Conservation (phyloP, 2,329 filamentous ascomycete species). For the Xylariaceae sp. region DNA sequence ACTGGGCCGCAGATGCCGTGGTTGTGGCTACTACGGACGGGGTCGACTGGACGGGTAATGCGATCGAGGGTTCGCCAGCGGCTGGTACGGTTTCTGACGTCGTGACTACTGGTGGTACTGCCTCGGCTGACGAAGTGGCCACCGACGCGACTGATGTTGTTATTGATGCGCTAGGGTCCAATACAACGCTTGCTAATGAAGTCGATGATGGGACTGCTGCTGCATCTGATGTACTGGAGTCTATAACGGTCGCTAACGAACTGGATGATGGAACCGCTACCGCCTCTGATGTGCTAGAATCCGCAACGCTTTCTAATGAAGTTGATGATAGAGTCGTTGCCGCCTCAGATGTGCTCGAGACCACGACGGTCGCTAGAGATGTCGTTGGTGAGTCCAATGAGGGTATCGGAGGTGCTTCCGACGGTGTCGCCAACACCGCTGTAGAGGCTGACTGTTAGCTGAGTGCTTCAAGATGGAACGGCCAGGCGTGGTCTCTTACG, state of each 20-base stretch:
- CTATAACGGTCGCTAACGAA: neutral
- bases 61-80: slow-evolving; percentile 30
- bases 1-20: slow-evolving; percentile 13
- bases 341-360: slow-evolving; percentile 11
- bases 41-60: slow-evolving; percentile 20
- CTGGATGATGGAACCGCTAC: neutral
- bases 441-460: neutral
- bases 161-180: neutral
- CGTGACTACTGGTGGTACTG: neutral
- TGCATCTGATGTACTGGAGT: neutral
- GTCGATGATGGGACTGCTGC: neutral
- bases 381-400: neutral
- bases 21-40: slow-evolving; percentile 16
- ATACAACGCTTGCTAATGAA: neutral
- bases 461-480: neutral
- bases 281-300: neutral
- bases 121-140: neutral
- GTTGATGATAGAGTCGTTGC: neutral
- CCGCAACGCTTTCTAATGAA: neutral
- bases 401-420: neutral
- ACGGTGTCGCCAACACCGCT: neutral
- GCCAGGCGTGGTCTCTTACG: neutral
- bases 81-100: neutral
- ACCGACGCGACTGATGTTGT: neutral
- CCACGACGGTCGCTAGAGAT: slow-evolving; percentile 18